Conservation (phyloP, 805 yeast species). For the Candida mattraensis region DNA sequence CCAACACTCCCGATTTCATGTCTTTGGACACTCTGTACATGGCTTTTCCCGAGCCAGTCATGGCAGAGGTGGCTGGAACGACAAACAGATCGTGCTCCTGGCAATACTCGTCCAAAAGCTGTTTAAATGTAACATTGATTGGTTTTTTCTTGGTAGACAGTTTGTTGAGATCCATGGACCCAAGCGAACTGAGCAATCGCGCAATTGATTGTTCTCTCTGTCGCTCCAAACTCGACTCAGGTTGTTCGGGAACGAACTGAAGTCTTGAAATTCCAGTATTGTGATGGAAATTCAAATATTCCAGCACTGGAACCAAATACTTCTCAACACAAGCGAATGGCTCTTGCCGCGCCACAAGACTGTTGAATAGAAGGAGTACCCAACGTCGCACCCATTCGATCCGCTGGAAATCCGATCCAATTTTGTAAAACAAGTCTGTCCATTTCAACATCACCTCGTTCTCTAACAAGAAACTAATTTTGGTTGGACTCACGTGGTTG, state of each 20-base stretch:
- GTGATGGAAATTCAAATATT: slow-evolving; percentile 14
- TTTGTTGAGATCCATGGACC: slow-evolving; percentile 1
- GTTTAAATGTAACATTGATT: slow-evolving; percentile 52
- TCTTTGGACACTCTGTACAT: slow-evolving; percentile 42
- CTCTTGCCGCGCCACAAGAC: slow-evolving; percentile 3
- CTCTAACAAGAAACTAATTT: slow-evolving; percentile 18
- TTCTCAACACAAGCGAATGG: slow-evolving; percentile 8
- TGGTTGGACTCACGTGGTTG: slow-evolving; percentile 8
- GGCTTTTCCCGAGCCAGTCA: slow-evolving; percentile 37
- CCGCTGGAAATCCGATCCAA: slow-evolving; percentile 1
- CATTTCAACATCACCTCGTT: slow-evolving; percentile 22
- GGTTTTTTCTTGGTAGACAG: slow-evolving; percentile 15
- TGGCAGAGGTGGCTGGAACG: slow-evolving; percentile 31
- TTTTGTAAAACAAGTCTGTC: slow-evolving; percentile 10
- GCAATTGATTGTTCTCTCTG: slow-evolving; percentile 9
- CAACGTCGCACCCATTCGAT: slow-evolving; percentile 12
- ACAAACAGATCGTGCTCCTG: slow-evolving; percentile 46
- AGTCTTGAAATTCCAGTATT: slow-evolving; percentile 15
- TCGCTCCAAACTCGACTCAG: neutral
- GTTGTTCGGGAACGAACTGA: neutral
- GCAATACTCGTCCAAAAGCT: slow-evolving; percentile 66
- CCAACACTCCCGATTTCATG: slow-evolving; percentile 36
- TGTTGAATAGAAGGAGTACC: slow-evolving; percentile 5
- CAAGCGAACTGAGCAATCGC: slow-evolving; percentile 7
- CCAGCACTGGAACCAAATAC: slow-evolving; percentile 12